Conservation (phyloP, 2,329 filamentous ascomycete genomes). For the Aspergillus sp. region DNA sequence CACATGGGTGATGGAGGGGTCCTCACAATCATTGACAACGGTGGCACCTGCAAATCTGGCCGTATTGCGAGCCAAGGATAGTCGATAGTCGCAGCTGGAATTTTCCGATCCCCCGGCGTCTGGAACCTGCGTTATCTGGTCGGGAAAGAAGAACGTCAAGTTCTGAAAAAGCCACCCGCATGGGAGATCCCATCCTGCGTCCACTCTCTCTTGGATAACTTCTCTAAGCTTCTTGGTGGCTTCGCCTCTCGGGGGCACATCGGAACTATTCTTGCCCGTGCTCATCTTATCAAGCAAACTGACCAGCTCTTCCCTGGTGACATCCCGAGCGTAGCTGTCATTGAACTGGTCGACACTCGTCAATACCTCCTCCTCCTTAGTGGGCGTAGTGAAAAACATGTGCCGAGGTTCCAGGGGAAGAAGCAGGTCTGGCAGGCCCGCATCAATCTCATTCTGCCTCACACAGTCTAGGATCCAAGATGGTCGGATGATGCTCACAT, state of each 20-base stretch:
- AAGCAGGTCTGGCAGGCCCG: slow-evolving; percentile 56
- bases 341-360: slow-evolving; percentile 73
- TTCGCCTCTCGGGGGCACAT: slow-evolving; percentile 47
- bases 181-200: slow-evolving; percentile 34
- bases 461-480: slow-evolving; percentile 85
- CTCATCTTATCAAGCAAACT: slow-evolving; percentile 44
- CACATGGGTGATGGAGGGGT: slow-evolving; percentile 69
- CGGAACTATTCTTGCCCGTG: slow-evolving; percentile 19
- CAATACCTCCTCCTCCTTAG: slow-evolving; percentile 56
- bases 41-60: slow-evolving; percentile 70
- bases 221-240: slow-evolving; percentile 60
- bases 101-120: slow-evolving; percentile 8
- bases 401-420: slow-evolving; percentile 70
- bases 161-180: slow-evolving; percentile 54
- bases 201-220: slow-evolving; percentile 52
- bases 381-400: slow-evolving; percentile 68
- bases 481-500: slow-evolving; percentile 73
- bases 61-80: slow-evolving; percentile 56
- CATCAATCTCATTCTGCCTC: slow-evolving; percentile 57
- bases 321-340: slow-evolving; percentile 79
- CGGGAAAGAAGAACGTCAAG: slow-evolving; percentile 48
- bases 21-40: slow-evolving; percentile 54
- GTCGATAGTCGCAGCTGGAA: slow-evolving; percentile 19
- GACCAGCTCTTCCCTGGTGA: slow-evolving; percentile 64
- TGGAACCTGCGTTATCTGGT: slow-evolving; percentile 4